Evolutionary conservation across 257 asterid genomes (phyloP), one percentile per base, ranked within the genome.

Genomic region (Primulina eburnea): DNA sequence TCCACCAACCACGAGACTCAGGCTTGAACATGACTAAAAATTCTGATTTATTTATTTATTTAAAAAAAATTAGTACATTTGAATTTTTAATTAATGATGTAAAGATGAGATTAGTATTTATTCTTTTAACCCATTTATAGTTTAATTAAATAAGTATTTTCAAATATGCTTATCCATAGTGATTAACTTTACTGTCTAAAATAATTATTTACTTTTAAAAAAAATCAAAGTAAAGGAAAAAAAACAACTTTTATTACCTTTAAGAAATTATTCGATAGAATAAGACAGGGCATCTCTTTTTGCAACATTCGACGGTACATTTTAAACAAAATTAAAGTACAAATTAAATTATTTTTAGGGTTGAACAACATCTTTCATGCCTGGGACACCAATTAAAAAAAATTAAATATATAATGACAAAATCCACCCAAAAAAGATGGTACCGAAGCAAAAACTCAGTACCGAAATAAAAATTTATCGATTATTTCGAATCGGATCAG

Each of bases 281-380:
- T 65, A 77, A 70, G 73, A 80, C 84, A 74, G 61, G 73, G 28
- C 38, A 33, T 38, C 60, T 73, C 82, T 74, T 77, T 77, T 77
- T 34, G 24, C 32, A 37, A 52, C 63, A 53, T 60, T 34, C 30
- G 12, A 12, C 26, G 2, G 2, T 73, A 35, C 47, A 67, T 11
- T 43, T 28, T 14, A 11, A 32, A 65, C 24, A 21, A 21, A 21
- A 21, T 21, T 21, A 21, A 21, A 21, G 24, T 55, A 40, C 29
- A 59, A 4, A 60, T 29, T 38, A 21, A 37, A 28, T 28, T 28
- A 28, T 2, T 28, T 47, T 47, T 16, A 16, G 20, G 56, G n/a
- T 3, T 40, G 12, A 40, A 40, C 52, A 12, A 11, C 56, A 14
- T 16, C 20, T 43, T 47, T 47, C 18, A 47, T 0, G 56, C 56